Percentiles rank a stretch among this genome's conserved stretches.
These are phyloP conservation scores for Orychophragmus violaceus DNA, from an alignment of 345 rosid genomes.

Conservation along the genomic window DNA sequence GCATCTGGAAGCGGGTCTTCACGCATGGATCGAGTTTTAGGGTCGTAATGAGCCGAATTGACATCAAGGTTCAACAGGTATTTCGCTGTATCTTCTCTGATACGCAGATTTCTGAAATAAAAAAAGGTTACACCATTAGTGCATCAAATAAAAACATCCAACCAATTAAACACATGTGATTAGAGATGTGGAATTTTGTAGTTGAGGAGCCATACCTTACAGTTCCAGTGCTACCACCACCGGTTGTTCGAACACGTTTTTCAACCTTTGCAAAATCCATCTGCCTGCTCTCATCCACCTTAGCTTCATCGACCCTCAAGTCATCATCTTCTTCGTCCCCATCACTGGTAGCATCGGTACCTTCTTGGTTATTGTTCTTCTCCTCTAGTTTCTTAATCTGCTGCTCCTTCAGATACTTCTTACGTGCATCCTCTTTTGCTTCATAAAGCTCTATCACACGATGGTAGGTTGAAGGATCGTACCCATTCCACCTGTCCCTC, in stretches of 20 bases:
- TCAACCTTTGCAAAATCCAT: slow-evolving; percentile 98
- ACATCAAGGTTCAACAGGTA: slow-evolving; percentile 71
- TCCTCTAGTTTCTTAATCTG: slow-evolving; percentile 79
- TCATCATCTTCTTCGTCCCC: slow-evolving; percentile 81
- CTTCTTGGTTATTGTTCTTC: slow-evolving; percentile 51
- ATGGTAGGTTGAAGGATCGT: slow-evolving; percentile 61
- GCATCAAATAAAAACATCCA: background rate
- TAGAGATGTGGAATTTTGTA: background rate
- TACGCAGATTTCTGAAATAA: slow-evolving; percentile 56
- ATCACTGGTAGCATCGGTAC: slow-evolving; percentile 42
- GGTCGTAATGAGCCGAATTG: slow-evolving; percentile 71
- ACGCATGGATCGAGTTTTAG: slow-evolving; percentile 71
- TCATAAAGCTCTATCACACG: slow-evolving; percentile 72
- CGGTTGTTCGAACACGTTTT: slow-evolving; percentile 93
- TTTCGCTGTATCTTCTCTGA: slow-evolving; percentile 74
- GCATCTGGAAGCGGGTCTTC: slow-evolving; percentile 84
- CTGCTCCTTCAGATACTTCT: slow-evolving; percentile 63
- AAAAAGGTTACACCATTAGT: background rate
- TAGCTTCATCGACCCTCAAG: slow-evolving; percentile 84
- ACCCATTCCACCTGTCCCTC: slow-evolving; percentile 88
- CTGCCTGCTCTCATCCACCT: slow-evolving; percentile 83
- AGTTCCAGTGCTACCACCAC: slow-evolving; percentile 99
- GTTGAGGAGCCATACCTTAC: slow-evolving; percentile 46
- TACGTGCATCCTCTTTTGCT: slow-evolving; percentile 74
- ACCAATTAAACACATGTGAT: background rate